Conservation (phyloP, 305 asterid genomes). For the Solanum hybrid region DNA sequence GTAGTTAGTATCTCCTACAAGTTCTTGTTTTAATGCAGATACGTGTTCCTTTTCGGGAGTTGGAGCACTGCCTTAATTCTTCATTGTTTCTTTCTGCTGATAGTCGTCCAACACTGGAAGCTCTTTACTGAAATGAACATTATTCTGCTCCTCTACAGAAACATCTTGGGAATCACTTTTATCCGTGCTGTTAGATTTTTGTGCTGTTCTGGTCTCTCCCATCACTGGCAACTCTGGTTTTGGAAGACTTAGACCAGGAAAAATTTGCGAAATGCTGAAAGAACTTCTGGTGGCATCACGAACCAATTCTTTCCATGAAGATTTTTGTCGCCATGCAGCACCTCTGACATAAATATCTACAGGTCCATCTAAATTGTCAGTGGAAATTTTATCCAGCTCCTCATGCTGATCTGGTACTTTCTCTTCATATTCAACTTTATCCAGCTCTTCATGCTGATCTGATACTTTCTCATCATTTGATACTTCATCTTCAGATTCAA, state of each 20-base stretch:
- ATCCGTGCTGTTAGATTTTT: neutral
- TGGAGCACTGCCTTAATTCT: constrained; percentile 13
- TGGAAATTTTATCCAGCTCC: constrained; percentile 5
- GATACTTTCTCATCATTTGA: neutral
- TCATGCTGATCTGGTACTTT: neutral
- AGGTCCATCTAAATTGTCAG: no score
- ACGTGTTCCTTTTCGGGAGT: constrained; percentile 4
- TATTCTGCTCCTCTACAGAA: constrained; percentile 14
- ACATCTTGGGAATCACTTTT: constrained; percentile 5
- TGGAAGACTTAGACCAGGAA: constrained; percentile 27
- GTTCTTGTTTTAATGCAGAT: neutral
- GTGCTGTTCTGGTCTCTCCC: constrained; percentile 7
- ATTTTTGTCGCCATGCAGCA: neutral
- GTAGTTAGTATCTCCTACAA: constrained; percentile 17
- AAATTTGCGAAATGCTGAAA: constrained; percentile 56
- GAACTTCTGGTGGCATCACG: constrained; percentile 34
- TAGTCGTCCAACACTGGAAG: constrained; percentile 9
- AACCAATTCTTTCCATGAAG: constrained; percentile 54
- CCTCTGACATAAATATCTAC: no score
- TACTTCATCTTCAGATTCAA: neutral
- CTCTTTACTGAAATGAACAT: neutral
- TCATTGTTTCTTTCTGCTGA: neutral
- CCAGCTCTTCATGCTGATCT: constrained; percentile 8
- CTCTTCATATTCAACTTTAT: neutral
- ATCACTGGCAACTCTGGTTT: constrained; percentile 26